Percentiles rank a stretch among this genome's conserved stretches.
Conservation (phyloP, 2,329 filamentous ascomycete genomes). For the Colletotrichum brevisporum region DNA sequence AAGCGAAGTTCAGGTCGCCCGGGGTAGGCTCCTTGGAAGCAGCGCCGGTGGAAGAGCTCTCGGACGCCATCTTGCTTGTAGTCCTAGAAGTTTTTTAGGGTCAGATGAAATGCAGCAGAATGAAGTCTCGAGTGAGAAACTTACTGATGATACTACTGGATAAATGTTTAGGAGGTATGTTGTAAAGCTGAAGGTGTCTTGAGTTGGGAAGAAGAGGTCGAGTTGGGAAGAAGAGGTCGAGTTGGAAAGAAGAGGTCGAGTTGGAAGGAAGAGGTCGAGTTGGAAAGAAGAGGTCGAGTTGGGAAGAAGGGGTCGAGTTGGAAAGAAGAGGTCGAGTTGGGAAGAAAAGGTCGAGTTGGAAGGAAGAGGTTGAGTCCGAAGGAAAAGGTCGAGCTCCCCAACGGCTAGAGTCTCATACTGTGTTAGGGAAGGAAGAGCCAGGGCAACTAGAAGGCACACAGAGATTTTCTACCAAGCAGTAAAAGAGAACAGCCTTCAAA, state of each 20-base stretch:
- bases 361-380: not conserved
- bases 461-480: too few relatives aligned
- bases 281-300: not conserved
- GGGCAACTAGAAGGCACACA: not conserved
- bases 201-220: too few relatives aligned
- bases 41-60: slow-evolving; percentile 39
- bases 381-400: too few relatives aligned
- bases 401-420: too few relatives aligned
- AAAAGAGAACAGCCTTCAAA: too few relatives aligned
- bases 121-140: too few relatives aligned
- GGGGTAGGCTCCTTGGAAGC: slow-evolving; percentile 53
- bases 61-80: slow-evolving; percentile 48
- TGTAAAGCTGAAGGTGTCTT: too few relatives aligned
- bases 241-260: not conserved
- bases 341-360: not conserved
- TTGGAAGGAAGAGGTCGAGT: not conserved
- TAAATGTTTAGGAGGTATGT: too few relatives aligned
- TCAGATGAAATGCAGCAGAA: not conserved
- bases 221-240: not conserved
- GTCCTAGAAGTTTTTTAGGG: not conserved
- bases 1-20: slow-evolving; percentile 60
- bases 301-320: not conserved
- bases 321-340: not conserved
- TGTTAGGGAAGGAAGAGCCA: too few relatives aligned
- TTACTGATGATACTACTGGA: too few relatives aligned